These are phyloP conservation scores for Starmerella vaccinii DNA, from an alignment of 805 yeast genomes.

Conservation along the genomic window DNA sequence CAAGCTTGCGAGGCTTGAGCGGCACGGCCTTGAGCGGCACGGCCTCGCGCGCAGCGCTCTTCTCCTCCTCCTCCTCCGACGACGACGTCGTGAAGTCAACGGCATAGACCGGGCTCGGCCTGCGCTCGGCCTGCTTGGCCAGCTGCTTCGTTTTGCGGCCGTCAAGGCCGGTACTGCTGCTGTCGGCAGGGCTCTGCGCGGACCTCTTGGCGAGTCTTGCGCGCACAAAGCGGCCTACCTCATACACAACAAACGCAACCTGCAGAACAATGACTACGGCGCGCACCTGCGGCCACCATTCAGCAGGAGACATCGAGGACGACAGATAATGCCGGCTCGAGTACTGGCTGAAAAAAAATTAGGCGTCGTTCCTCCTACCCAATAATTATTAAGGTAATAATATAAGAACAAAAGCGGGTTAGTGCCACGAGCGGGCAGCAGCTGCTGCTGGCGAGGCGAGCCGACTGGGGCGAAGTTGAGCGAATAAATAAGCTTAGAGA, in stretches of 20 bases:
- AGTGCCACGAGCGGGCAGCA: too few relatives aligned
- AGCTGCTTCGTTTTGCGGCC: background rate
- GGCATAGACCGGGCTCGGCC: slow-evolving; percentile 9
- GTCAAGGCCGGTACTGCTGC: too few relatives aligned
- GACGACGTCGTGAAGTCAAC: slow-evolving; percentile 18
- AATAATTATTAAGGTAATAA: slow-evolving; percentile 4
- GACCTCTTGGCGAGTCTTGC: too few relatives aligned
- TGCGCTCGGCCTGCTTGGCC: background rate
- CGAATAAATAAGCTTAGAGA: background rate
- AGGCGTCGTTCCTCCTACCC: too few relatives aligned
- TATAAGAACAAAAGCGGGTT: too few relatives aligned
- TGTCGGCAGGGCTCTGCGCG: too few relatives aligned
- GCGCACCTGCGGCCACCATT: slow-evolving; percentile 13
- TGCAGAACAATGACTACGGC: slow-evolving; percentile 4
- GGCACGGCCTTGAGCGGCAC: slow-evolving; percentile 2
- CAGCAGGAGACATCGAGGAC: slow-evolving; percentile 5
- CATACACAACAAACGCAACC: background rate
- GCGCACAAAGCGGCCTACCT: background rate
- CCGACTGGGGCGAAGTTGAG: background rate
- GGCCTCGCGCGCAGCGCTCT: too few relatives aligned
- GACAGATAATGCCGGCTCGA: background rate
- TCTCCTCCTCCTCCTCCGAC: too few relatives aligned
- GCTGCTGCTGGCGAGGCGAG: too few relatives aligned
- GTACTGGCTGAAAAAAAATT: background rate
- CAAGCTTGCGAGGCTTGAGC: slow-evolving; percentile 13